Evolutionary conservation across 495 filamentous ascomycete species (phyloP).

Genomic region (Thermochaetoides thermophila): DNA sequence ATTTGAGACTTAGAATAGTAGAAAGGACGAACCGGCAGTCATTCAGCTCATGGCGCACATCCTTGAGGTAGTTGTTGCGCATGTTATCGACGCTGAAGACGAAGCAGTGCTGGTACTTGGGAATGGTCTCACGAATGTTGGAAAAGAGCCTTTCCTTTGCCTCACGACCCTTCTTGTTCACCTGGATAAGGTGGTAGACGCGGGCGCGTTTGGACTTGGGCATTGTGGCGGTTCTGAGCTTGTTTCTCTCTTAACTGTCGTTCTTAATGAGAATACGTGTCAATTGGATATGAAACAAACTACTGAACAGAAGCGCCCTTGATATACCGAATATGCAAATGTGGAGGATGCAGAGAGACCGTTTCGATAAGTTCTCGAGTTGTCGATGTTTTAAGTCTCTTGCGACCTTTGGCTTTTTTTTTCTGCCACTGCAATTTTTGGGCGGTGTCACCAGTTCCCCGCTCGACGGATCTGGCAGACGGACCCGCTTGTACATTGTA

Average conservation of each 20-base stretch:
- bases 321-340: too few relatives aligned
- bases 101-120: slow-evolving; percentile 77
- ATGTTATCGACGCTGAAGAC: slow-evolving; percentile 94
- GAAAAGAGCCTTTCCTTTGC: slow-evolving; percentile 74
- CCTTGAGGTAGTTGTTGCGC: slow-evolving; percentile 94
- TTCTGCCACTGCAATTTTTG: slow-evolving; percentile 16
- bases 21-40: slow-evolving; percentile 56
- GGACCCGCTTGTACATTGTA: background rate
- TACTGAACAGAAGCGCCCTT: too few relatives aligned
- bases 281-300: too few relatives aligned
- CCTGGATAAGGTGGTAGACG: slow-evolving; percentile 76
- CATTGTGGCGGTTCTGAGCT: slow-evolving; percentile 58
- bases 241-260: too few relatives aligned
- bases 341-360: too few relatives aligned
- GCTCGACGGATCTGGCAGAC: slow-evolving; percentile 4
- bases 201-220: slow-evolving; percentile 89
- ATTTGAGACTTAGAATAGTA: background rate
- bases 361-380: too few relatives aligned
- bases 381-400: too few relatives aligned
- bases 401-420: too few relatives aligned
- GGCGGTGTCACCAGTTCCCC: slow-evolving; percentile 8
- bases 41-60: slow-evolving; percentile 66
- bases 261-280: too few relatives aligned
- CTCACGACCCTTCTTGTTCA: slow-evolving; percentile 79
- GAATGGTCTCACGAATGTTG: slow-evolving; percentile 73